Evolutionary conservation across 345 rosid genomes (phyloP).

Genomic region (Isatis tinctoria): DNA sequence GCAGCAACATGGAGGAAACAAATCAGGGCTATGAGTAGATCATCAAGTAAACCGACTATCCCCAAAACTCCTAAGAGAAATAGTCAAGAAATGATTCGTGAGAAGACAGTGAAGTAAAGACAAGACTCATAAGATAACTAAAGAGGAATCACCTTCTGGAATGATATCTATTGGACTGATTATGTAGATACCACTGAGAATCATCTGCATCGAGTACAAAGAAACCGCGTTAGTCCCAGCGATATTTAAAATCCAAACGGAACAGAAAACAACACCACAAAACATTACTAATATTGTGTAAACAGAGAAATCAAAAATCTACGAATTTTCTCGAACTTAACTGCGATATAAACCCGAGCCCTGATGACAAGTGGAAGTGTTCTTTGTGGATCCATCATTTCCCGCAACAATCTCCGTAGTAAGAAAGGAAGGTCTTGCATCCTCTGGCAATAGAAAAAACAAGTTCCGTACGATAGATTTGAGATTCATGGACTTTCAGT

Average conservation of each 20-base stretch:
- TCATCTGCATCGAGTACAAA: slow-evolving; percentile 46
- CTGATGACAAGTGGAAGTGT: slow-evolving; percentile 81
- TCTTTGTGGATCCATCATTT: slow-evolving; percentile 79
- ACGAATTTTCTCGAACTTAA: slow-evolving; percentile 40
- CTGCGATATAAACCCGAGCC: slow-evolving; percentile 77
- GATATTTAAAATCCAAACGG: background rate
- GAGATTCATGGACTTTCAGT: background rate
- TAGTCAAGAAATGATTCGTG: background rate
- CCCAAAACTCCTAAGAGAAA: slow-evolving; percentile 55
- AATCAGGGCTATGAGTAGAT: slow-evolving; percentile 55
- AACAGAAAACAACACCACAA: background rate
- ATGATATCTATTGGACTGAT: slow-evolving; percentile 88
- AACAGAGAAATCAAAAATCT: background rate
- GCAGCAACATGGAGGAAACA: slow-evolving; percentile 87
- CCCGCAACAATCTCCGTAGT: slow-evolving; percentile 65
- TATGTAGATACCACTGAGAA: slow-evolving; percentile 58
- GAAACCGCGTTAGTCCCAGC: background rate
- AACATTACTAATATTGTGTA: background rate
- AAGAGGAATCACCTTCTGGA: slow-evolving; percentile 64
- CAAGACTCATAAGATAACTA: background rate
- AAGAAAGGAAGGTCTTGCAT: slow-evolving; percentile 93
- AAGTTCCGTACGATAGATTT: background rate
- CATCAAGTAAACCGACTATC: slow-evolving; percentile 76
- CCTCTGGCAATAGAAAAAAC: slow-evolving; percentile 40
- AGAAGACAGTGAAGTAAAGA: background rate